phyloP scores from a whole-genome alignment of 2,329 filamentous ascomycete species.

The Fusarium globosum region DNA sequence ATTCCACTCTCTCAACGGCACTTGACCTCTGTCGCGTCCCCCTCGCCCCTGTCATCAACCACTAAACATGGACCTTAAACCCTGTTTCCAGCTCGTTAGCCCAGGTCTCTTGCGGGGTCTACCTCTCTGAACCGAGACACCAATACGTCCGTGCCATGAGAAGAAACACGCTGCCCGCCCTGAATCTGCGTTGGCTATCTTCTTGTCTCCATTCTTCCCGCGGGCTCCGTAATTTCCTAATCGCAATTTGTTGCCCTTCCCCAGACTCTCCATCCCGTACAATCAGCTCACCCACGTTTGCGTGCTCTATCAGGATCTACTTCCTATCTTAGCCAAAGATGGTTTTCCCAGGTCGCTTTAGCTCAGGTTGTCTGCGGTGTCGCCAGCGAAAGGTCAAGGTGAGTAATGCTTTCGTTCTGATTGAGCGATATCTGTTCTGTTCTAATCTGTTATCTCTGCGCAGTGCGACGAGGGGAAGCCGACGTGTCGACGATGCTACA shows the following conservation, averaged over 20 bases:
- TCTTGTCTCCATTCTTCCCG: background rate
- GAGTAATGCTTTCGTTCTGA: constrained; percentile 1
- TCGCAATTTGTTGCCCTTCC: constrained; percentile 8
- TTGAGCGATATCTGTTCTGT: background rate
- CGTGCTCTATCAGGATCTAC: background rate
- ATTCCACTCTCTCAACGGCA: background rate
- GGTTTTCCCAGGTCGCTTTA: constrained; percentile 48
- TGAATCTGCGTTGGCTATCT: background rate
- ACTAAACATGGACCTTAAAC: background rate
- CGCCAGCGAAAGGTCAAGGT: constrained; percentile 48
- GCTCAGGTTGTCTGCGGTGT: constrained; percentile 46
- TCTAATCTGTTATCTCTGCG: background rate
- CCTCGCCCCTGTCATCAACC: background rate
- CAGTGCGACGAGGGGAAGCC: constrained; percentile 50
- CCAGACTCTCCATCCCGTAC: constrained; percentile 6
- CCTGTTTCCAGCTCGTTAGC: background rate
- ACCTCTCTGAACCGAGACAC: background rate
- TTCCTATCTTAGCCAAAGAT: constrained; percentile 22
- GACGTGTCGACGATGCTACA: constrained; percentile 47
- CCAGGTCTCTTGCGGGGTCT: background rate
- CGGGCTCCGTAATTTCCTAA: background rate
- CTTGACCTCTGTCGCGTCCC: background rate
- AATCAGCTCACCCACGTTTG: background rate
- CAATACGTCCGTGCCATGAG: constrained; percentile 1
- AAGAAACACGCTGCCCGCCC: background rate